Conservation (phyloP, 1,284 basidiomycete species). For the Cystobasidiaceae sp. region DNA sequence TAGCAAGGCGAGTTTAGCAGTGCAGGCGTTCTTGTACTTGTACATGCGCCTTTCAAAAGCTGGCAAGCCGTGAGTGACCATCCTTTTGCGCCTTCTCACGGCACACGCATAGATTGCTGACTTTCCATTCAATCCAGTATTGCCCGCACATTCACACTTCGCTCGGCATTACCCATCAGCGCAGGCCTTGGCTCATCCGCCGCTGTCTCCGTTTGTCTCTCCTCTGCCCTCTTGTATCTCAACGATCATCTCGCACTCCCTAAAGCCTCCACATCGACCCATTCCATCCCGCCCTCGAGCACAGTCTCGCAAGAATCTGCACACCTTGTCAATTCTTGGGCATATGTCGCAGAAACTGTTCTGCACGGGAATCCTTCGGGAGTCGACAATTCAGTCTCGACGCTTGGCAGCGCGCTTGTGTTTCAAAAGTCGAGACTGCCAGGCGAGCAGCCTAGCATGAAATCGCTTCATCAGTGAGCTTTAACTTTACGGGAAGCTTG, state of each 20-base stretch:
- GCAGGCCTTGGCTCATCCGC: conserved; percentile 97
- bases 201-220: conserved; percentile 82
- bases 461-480: conserved; percentile 72
- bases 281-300: conserved; percentile 52
- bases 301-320: conserved; percentile 59
- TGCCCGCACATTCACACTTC: conserved; percentile 71
- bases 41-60: conserved; percentile 72
- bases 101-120: neutral
- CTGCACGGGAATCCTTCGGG: conserved; percentile 96
- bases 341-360: conserved; percentile 92
- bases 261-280: conserved; percentile 49
- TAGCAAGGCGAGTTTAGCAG: conserved; percentile 42
- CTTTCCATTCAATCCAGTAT: neutral
- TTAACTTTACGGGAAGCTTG: neutral
- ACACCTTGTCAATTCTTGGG: conserved; percentile 82
- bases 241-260: conserved; percentile 55
- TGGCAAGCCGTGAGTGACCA: conserved; percentile 54
- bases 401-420: conserved; percentile 86
- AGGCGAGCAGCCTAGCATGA: conserved; percentile 68
- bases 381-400: conserved; percentile 91
- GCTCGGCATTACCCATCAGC: conserved; percentile 95
- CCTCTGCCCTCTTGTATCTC: conserved; percentile 64
- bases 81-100: neutral
- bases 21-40: conserved; percentile 83
- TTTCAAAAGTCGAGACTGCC: conserved; percentile 77